Evolutionary conservation across 176 grass and related monocot genomes (phyloP).

Genomic region (Cenchrus americanus): DNA sequence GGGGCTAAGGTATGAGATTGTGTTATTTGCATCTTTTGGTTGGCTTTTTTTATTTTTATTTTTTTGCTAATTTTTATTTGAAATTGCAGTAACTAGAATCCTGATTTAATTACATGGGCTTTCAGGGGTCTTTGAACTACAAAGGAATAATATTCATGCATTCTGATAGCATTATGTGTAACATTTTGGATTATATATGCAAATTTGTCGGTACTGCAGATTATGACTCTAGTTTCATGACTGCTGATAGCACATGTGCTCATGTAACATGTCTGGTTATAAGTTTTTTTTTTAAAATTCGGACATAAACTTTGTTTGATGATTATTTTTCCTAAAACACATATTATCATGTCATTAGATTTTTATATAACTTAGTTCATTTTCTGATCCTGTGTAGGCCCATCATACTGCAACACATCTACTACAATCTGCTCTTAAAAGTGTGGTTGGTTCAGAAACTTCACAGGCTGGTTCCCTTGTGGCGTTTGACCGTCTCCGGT

Average conservation of each 20-base stretch:
- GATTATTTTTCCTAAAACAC: background rate
- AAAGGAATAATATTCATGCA: background rate
- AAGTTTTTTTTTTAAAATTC: background rate
- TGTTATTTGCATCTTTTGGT: background rate
- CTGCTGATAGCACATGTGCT: background rate
- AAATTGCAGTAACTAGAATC: background rate
- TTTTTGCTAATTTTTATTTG: conserved; percentile 8
- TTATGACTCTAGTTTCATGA: background rate
- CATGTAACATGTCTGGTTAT: conserved; percentile 18
- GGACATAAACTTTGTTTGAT: background rate
- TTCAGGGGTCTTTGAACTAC: conserved; percentile 1
- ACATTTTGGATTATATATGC: conserved; percentile 2
- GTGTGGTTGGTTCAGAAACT: conserved; percentile 74
- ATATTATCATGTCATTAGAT: background rate
- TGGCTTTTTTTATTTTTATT: background rate
- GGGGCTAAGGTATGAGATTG: conserved; percentile 74
- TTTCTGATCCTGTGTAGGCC: conserved; percentile 55
- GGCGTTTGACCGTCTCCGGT: conserved; percentile 89
- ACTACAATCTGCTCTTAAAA: conserved; percentile 89
- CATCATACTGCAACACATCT: conserved; percentile 99
- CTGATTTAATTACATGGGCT: conserved; percentile 13
- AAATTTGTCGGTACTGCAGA: background rate
- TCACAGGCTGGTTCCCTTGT: conserved; percentile 98
- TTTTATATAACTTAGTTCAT: conserved; percentile 38
- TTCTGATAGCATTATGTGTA: background rate